Evolutionary conservation across 202 grass and related monocot species (phyloP).

Genomic region (Eragrostis tef): DNA sequence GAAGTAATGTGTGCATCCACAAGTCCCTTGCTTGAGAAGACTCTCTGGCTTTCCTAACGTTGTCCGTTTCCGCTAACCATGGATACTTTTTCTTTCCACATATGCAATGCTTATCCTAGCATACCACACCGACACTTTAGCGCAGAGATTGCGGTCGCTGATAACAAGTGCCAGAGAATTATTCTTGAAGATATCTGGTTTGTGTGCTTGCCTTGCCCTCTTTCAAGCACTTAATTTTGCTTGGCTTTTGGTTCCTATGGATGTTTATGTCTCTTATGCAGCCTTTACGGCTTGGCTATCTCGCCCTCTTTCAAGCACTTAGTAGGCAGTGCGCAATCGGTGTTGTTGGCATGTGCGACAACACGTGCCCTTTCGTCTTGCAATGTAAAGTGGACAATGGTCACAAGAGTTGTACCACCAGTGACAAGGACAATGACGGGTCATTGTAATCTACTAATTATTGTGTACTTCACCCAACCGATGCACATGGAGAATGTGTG

Average conservation of each 20-base stretch:
- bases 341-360: not conserved
- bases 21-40: constrained; percentile 54
- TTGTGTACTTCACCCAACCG: not conserved
- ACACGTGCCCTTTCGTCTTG: too few relatives aligned
- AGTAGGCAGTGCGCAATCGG: not conserved
- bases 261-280: not conserved
- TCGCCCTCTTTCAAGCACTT: not conserved
- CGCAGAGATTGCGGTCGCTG: too few relatives aligned
- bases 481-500: not conserved
- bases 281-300: not conserved
- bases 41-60: not conserved
- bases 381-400: too few relatives aligned
- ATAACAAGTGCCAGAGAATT: not conserved
- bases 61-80: not conserved
- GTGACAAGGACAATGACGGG: not conserved
- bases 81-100: constrained; percentile 28
- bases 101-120: not conserved
- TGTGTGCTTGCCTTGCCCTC: not conserved
- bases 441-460: not conserved
- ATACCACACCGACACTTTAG: fast-evolving
- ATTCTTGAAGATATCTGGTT: not conserved
- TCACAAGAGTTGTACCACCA: not conserved
- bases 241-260: not conserved
- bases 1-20: constrained; percentile 39
- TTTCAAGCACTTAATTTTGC: not conserved